These are phyloP conservation scores for Leishmania martiniquensis DNA, from an alignment of 208 protist genomes.

Conservation along the genomic window DNA sequence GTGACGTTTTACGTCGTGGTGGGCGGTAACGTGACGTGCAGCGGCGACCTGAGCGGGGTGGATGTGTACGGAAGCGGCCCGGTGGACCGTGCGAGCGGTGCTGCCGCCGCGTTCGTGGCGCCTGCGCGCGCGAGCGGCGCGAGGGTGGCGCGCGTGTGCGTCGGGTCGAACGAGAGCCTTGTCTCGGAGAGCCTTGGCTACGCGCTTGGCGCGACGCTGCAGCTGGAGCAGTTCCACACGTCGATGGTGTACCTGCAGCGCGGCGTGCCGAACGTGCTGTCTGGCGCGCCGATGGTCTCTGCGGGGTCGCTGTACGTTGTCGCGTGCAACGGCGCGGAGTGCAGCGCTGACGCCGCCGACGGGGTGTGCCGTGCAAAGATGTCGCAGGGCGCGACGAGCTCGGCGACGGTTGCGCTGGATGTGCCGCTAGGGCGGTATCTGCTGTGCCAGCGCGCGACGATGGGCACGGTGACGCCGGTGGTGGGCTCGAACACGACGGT, in stretches of 20 bases:
- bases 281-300: slow-evolving; percentile 24
- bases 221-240: slow-evolving; percentile 33
- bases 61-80: slow-evolving; percentile 34
- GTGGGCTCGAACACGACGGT: slow-evolving; percentile 43
- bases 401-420: slow-evolving; percentile 3
- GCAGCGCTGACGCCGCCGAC: slow-evolving; percentile 17
- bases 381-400: slow-evolving; percentile 2
- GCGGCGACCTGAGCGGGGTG: slow-evolving; percentile 4
- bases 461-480: not conserved
- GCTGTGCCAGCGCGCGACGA: slow-evolving; percentile 50
- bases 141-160: slow-evolving; percentile 23
- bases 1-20: slow-evolving; percentile 10
- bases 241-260: slow-evolving; percentile 43
- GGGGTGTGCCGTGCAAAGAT: slow-evolving; percentile 12
- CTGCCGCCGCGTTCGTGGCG: slow-evolving; percentile 29
- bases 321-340: slow-evolving; percentile 28
- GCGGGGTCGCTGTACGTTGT: slow-evolving; percentile 12
- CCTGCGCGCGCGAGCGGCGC: slow-evolving; percentile 7
- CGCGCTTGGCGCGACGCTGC: slow-evolving; percentile 31
- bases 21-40: not conserved
- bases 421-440: slow-evolving; percentile 46
- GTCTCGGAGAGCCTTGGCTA: slow-evolving; percentile 29
- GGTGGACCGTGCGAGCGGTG: slow-evolving; percentile 21
- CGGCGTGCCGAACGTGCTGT: slow-evolving; percentile 36
- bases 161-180: slow-evolving; percentile 14